A percentile compares a stretch with the other conserved stretches of the same genome.
phyloP scores from a whole-genome alignment of 73 alveolate genomes.

The Paramecium sonneborni region DNA sequence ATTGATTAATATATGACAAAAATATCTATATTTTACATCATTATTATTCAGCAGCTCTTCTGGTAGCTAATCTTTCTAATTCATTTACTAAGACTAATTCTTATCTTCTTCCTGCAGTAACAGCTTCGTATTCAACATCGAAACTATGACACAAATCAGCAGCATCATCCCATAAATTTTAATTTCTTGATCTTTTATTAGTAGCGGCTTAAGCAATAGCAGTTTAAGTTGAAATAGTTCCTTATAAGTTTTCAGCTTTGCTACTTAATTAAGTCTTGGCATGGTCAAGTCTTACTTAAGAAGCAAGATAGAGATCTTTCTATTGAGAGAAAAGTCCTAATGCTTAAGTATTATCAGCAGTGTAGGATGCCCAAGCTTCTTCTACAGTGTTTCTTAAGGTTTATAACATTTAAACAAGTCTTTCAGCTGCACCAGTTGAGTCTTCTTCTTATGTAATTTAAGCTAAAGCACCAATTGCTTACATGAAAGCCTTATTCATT shows the following conservation, averaged over 20 bases:
- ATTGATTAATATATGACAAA: background rate
- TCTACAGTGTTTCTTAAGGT: background rate
- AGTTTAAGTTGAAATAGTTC: slow-evolving; percentile 2
- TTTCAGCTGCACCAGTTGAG: background rate
- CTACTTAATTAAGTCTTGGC: background rate
- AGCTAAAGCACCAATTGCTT: background rate
- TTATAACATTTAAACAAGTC: background rate
- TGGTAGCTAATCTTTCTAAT: slow-evolving; percentile 33
- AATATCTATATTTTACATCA: background rate
- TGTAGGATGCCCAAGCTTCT: background rate
- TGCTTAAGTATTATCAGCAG: background rate
- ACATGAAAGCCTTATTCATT: background rate
- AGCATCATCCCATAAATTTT: slow-evolving; percentile 24
- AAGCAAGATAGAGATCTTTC: background rate
- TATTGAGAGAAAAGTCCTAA: background rate
- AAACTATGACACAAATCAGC: background rate
- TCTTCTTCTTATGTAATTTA: slow-evolving; percentile 30
- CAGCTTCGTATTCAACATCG: slow-evolving; percentile 6
- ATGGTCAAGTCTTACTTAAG: background rate
- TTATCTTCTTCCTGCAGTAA: slow-evolving; percentile 21
- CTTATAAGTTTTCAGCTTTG: background rate
- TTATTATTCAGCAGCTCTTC: slow-evolving; percentile 34
- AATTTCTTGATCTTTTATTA: slow-evolving; percentile 3
- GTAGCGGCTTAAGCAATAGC: slow-evolving; percentile 21
- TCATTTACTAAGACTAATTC: slow-evolving; percentile 24